phyloP scores from a whole-genome alignment of 2,329 filamentous ascomycete genomes.

The Trichoderma lentiforme region DNA sequence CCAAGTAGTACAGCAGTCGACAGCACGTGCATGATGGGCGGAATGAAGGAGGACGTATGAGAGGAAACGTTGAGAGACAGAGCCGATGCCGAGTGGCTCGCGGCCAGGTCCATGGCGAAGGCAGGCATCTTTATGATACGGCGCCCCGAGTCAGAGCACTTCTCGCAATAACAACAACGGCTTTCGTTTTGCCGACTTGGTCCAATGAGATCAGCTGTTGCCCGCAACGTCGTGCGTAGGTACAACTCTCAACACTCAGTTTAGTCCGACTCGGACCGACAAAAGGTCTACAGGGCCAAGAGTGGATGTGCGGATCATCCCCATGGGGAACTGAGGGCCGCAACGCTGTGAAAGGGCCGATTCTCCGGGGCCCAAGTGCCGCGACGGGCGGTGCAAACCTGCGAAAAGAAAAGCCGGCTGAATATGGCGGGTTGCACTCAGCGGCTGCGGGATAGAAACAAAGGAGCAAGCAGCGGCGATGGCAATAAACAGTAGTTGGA shows the following conservation, averaged over 20 bases:
- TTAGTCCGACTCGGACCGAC: conserved; percentile 12
- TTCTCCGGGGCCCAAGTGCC: conserved; percentile 18
- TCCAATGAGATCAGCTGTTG: neutral
- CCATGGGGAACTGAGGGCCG: conserved; percentile 16
- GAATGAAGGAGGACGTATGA: conserved; percentile 22
- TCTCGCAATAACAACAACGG: neutral
- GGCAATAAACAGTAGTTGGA: neutral
- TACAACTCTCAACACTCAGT: neutral
- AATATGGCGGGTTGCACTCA: neutral
- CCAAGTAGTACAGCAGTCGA: conserved; percentile 50
- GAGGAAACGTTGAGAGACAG: conserved; percentile 31
- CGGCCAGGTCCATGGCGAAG: conserved; percentile 15
- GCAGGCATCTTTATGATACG: conserved; percentile 8
- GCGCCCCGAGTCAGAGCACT: neutral
- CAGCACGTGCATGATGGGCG: conserved; percentile 50
- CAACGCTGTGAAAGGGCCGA: conserved; percentile 18
- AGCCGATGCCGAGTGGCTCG: conserved; percentile 25
- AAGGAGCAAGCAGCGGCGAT: neutral
- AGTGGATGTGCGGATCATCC: conserved; percentile 12
- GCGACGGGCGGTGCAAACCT: neutral
- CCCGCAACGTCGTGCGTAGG: neutral
- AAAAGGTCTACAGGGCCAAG: conserved; percentile 14
- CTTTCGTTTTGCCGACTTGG: conserved; percentile 3
- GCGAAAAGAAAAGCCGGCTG: neutral
- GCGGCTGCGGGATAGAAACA: neutral